phyloP scores from a whole-genome alignment of 805 yeast genomes.

The Lachancea sp. region DNA sequence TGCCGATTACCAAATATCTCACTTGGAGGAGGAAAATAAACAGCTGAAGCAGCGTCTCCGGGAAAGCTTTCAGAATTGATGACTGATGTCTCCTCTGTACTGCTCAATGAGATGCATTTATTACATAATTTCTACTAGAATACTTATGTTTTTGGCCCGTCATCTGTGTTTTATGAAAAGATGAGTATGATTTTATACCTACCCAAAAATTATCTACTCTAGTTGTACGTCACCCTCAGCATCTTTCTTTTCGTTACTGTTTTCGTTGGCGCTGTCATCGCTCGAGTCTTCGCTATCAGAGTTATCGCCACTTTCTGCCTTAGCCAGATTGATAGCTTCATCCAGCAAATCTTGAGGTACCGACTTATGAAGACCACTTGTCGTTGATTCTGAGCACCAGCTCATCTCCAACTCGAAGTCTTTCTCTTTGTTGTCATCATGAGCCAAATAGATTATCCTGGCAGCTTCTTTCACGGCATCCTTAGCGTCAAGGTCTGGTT shows the following conservation, averaged over 20 bases:
- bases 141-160: too few relatives aligned
- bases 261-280: conserved; percentile 19
- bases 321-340: conserved; percentile 80
- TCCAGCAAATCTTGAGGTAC: conserved; percentile 74
- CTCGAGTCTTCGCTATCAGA: conserved; percentile 21
- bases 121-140: too few relatives aligned
- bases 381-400: conserved; percentile 75
- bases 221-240: conserved; percentile 22
- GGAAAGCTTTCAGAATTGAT: not conserved
- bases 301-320: conserved; percentile 54
- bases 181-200: not conserved
- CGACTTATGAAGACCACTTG: conserved; percentile 70
- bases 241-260: conserved; percentile 10
- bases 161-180: too few relatives aligned
- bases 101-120: not conserved
- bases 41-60: conserved; percentile 6
- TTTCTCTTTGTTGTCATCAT: conserved; percentile 96
- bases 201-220: conserved; percentile 10
- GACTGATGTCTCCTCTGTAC: not conserved
- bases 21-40: conserved; percentile 50
- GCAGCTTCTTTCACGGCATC: conserved; percentile 95
- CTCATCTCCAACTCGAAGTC: conserved; percentile 92
- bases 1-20: conserved; percentile 44
- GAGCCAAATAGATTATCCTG: conserved; percentile 84
- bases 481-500: conserved; percentile 46